Base-by-base conservation (phyloP, 805 yeast species). In the Kodamaea laetipori region DNA sequence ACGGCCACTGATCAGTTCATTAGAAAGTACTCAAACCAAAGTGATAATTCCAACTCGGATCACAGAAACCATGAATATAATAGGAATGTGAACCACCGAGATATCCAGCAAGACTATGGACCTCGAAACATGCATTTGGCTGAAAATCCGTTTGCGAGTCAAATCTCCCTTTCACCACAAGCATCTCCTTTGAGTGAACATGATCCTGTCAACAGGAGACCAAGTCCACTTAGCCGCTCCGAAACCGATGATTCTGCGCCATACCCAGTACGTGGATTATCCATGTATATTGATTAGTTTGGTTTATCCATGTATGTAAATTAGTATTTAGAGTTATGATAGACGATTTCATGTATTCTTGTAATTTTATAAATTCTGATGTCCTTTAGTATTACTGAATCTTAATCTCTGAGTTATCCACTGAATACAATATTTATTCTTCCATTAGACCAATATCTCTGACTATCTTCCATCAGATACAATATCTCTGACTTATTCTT, bases 231-330 rank as follows among this genome's bases (percentile, higher is more conserved):
- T 15, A 30, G 34, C 17, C 5, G 44, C 11, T 8, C 34, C 5
- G 19, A 4, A 9, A 4, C 34, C 13, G 19, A 17, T 4, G 43
- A 39, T 3, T 16, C 23, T n/a, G 21, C 59, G 2, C 69, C 69
- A 2, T 64, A 64, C 41, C 70, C 70, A 1, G 49, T 63, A 3
- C 46, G 70, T 38, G 67, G 67, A 6, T 50, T 64, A 4, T 62
- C 69, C 5, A 47, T 60, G 42, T 62, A 45, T 28, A 48, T 41
- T 16, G 40, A 37, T 11, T 45, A 48, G 19, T 39, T 24, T 21
- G 67, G 67, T 4, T 50, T 64, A 4, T 62, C 69, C 5, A 47
- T 60, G 42, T 62, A 45, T 28, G 49, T 41, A 17, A 37, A 37
- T 11, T 45, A 48, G 19, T 39, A 28, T 11, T 11, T 27, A 10